Percentiles rank a stretch among this genome's conserved stretches.
Evolutionary conservation across 2,329 filamentous ascomycete species (phyloP).

Genomic region (Diaporthe longicolla): DNA sequence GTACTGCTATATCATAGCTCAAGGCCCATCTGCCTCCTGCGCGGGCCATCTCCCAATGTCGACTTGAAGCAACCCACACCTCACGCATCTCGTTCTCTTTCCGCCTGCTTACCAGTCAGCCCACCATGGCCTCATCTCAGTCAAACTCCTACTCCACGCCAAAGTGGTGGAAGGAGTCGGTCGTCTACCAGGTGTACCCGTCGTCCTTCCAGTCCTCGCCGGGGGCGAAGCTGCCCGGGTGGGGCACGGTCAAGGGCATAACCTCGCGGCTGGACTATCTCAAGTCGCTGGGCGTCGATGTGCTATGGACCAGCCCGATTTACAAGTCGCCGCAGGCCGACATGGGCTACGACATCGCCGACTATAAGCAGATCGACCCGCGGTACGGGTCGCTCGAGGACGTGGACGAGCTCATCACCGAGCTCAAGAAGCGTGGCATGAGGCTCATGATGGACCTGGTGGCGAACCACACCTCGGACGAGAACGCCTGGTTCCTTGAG

Average conservation of each 20-base stretch:
- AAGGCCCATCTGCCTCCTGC: neutral
- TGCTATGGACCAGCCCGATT: constrained; percentile 68
- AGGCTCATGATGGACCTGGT: constrained; percentile 81
- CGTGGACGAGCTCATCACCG: constrained; percentile 73
- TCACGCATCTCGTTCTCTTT: neutral
- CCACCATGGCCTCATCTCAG: constrained; percentile 27
- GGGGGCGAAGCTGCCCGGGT: constrained; percentile 59
- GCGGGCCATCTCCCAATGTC: neutral
- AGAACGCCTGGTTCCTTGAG: constrained; percentile 72
- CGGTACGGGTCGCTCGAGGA: constrained; percentile 78
- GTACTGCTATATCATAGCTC: neutral
- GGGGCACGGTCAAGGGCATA: constrained; percentile 71
- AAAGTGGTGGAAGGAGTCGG: constrained; percentile 72
- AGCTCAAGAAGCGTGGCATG: constrained; percentile 74
- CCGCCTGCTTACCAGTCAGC: neutral
- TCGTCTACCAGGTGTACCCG: constrained; percentile 74
- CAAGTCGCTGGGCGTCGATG: constrained; percentile 68
- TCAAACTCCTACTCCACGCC: constrained; percentile 42
- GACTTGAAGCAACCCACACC: neutral
- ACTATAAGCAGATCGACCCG: constrained; percentile 77
- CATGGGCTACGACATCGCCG: constrained; percentile 79
- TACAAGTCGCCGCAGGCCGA: constrained; percentile 71
- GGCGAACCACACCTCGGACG: constrained; percentile 76
- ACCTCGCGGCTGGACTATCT: constrained; percentile 70
- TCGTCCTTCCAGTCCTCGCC: constrained; percentile 73